A percentile compares a stretch with the other conserved stretches of the same genome.
These are phyloP conservation scores for Chlamydomonas applanata DNA, from an alignment of 139 green algal species.

Conservation along the genomic window DNA sequence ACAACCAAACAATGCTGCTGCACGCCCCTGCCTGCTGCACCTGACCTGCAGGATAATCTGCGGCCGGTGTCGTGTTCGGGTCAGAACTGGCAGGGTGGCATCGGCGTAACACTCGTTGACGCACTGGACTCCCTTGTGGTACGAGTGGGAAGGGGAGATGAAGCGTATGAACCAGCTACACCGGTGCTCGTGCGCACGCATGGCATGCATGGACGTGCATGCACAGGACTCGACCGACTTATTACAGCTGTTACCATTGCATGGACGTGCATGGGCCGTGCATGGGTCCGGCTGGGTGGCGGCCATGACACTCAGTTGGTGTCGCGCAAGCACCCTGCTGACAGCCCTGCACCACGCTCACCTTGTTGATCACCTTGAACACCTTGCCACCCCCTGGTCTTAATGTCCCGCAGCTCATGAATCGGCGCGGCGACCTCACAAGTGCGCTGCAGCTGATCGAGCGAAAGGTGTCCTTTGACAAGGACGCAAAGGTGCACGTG, in stretches of 20 bases:
- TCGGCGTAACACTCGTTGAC: conserved; percentile 84
- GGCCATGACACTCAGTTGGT: no score
- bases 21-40: no score
- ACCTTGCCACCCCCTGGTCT: no score
- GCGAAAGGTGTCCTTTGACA: conserved; percentile 52
- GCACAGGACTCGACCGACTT: no score
- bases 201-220: not conserved
- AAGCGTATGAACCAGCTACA: not conserved
- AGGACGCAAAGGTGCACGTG: conserved; percentile 64
- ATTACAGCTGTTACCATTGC: no score
- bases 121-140: conserved; percentile 80
- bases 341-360: no score
- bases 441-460: conserved; percentile 50
- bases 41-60: conserved; percentile 71
- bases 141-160: not conserved
- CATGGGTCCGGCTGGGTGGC: no score
- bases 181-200: no score
- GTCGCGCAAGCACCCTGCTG: no score
- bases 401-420: conserved; percentile 62
- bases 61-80: conserved; percentile 73
- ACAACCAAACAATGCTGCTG: no score
- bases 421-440: conserved; percentile 36
- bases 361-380: no score
- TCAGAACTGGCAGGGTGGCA: conserved; percentile 76
- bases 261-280: no score